Conservation (phyloP, 139 green algal species). For the Picochlorum sp. region DNA sequence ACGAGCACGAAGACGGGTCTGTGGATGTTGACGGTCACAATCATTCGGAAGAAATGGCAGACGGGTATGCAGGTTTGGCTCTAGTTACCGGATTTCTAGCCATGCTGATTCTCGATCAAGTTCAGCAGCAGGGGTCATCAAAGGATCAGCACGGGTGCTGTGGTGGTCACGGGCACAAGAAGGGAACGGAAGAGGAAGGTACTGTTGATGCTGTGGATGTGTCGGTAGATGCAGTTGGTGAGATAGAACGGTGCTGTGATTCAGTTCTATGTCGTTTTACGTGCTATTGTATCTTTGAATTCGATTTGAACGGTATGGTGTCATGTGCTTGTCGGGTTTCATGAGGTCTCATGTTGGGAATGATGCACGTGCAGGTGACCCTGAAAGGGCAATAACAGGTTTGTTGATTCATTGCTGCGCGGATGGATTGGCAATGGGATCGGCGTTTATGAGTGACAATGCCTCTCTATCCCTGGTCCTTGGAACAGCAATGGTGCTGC, state of each 20-base stretch:
- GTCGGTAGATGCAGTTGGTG: no score
- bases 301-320: no score
- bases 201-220: no score
- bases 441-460: constrained; percentile 26
- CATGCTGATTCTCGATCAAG: constrained; percentile 37
- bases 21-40: constrained; percentile 4
- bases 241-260: no score
- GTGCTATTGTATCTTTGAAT: no score
- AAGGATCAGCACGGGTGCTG: constrained; percentile 1
- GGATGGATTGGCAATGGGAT: constrained; percentile 50
- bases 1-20: not conserved
- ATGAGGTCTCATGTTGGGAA: no score
- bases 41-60: not conserved
- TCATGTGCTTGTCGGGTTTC: no score
- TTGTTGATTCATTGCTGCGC: constrained; percentile 41
- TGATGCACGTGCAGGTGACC: not conserved
- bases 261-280: no score
- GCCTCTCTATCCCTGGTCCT: constrained; percentile 26
- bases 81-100: constrained; percentile 34
- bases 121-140: no score
- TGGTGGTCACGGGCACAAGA: constrained; percentile 5
- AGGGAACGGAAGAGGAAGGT: not conserved
- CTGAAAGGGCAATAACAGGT: constrained; percentile 18
- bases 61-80: constrained; percentile 18
- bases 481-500: constrained; percentile 29